Conservation (phyloP, 2,329 filamentous ascomycete species). For the Trichoderma sp. region DNA sequence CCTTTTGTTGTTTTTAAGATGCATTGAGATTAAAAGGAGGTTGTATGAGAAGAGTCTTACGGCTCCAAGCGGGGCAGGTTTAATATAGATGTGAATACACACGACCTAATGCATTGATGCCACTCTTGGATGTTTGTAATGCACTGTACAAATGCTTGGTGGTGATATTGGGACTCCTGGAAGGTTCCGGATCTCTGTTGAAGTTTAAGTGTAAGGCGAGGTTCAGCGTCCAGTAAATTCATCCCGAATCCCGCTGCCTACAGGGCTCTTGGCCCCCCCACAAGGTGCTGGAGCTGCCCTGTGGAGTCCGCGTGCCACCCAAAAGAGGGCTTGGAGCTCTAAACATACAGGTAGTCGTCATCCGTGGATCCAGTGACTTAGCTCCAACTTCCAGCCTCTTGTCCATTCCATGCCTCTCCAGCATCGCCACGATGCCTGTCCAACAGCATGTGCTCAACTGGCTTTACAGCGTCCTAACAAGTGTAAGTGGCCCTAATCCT, state of each 20-base stretch:
- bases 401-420: neutral
- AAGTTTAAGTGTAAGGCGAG: too few relatives aligned
- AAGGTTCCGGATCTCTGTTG: neutral
- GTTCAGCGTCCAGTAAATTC: neutral
- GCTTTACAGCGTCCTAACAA: constrained; percentile 88
- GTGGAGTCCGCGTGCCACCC: neutral
- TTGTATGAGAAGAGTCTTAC: neutral
- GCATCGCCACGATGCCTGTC: constrained; percentile 58
- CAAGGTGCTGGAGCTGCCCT: neutral
- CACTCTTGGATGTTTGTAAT: neutral
- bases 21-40: neutral
- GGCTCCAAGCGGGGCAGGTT: neutral
- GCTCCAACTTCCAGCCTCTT: neutral
- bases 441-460: constrained; percentile 90
- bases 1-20: neutral
- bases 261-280: neutral
- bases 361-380: neutral
- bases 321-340: neutral
- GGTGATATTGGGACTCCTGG: neutral
- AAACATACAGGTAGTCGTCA: constrained; percentile 3
- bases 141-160: neutral
- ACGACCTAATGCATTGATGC: neutral
- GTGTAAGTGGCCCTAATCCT: constrained; percentile 49
- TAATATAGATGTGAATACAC: neutral
- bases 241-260: neutral